Conservation (phyloP, 1,284 basidiomycete species). For the Cryptococcus sp. region DNA sequence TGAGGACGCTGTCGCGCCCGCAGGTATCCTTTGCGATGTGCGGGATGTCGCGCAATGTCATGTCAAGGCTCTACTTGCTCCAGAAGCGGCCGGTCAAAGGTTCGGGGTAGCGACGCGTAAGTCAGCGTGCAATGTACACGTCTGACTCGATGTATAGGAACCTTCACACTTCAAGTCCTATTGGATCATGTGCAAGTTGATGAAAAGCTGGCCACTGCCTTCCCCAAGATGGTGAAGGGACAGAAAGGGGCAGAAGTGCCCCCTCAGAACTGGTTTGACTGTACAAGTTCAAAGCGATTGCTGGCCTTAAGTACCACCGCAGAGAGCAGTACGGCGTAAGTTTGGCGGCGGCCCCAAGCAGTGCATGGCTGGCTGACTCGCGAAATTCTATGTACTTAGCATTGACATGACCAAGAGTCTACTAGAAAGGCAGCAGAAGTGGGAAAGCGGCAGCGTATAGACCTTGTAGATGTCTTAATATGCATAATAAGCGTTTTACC, state of each 20-base stretch:
- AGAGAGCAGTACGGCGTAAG: conserved; percentile 27
- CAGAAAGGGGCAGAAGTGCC: conserved; percentile 20
- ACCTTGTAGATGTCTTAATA: not conserved
- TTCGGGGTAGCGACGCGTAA: conserved; percentile 28
- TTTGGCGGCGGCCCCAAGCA: not conserved
- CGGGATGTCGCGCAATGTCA: conserved; percentile 30
- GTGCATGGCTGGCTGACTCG: too few relatives aligned
- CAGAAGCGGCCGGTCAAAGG: conserved; percentile 25
- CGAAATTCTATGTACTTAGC: not conserved
- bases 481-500: not conserved
- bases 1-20: conserved; percentile 28
- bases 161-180: conserved; percentile 25
- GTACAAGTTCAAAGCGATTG: conserved; percentile 15
- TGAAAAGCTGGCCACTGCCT: conserved; percentile 12
- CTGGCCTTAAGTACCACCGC: conserved; percentile 15
- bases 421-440: conserved; percentile 15
- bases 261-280: conserved; percentile 27
- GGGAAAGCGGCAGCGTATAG: not conserved
- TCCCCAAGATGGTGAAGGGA: conserved; percentile 20
- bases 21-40: conserved; percentile 31
- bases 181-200: conserved; percentile 18
- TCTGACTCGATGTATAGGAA: conserved; percentile 13
- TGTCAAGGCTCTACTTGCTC: conserved; percentile 20
- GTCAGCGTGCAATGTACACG: not conserved
- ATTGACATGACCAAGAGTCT: conserved; percentile 31